A percentile compares a stretch with the other conserved stretches of the same genome.
Evolutionary conservation across 108 stramenopile genomes (phyloP).

Genomic region (Nannochloropsis gaditana): DNA sequence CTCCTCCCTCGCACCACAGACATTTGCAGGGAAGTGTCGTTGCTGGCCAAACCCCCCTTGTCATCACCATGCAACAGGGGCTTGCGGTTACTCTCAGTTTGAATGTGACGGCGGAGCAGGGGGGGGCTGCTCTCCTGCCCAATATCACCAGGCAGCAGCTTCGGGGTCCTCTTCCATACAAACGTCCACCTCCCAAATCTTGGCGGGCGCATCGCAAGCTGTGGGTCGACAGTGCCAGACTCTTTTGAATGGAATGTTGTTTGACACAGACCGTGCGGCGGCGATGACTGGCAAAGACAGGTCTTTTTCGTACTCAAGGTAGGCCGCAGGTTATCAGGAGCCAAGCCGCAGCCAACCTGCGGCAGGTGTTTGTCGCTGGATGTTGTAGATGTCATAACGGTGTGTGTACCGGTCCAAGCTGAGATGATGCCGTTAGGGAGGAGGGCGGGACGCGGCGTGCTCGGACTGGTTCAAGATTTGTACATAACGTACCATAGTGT

Average conservation of each 20-base stretch:
- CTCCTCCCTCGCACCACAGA: not conserved
- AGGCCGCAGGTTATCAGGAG: no score
- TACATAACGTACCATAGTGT: no score
- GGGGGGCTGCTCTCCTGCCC: not conserved
- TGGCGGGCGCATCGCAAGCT: not conserved
- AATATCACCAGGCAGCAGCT: not conserved
- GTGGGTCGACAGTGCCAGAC: not conserved
- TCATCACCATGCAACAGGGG: not conserved
- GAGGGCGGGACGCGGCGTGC: no score
- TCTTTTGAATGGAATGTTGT: not conserved
- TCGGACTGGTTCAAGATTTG: no score
- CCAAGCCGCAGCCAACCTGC: no score
- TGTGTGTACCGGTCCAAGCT: no score
- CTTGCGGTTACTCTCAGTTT: not conserved
- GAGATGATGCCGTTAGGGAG: no score
- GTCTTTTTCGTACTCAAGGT: not conserved
- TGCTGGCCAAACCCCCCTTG: not conserved
- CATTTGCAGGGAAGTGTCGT: not conserved
- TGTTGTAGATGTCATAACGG: no score
- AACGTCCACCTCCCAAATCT: not conserved
- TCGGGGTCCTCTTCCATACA: constrained; percentile 8
- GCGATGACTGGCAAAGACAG: not conserved
- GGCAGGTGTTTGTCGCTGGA: no score
- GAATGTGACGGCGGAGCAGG: not conserved
- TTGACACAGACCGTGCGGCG: not conserved